Base-by-base conservation (phyloP, 345 rosid species). In the Abelmoschus esculentus region DNA sequence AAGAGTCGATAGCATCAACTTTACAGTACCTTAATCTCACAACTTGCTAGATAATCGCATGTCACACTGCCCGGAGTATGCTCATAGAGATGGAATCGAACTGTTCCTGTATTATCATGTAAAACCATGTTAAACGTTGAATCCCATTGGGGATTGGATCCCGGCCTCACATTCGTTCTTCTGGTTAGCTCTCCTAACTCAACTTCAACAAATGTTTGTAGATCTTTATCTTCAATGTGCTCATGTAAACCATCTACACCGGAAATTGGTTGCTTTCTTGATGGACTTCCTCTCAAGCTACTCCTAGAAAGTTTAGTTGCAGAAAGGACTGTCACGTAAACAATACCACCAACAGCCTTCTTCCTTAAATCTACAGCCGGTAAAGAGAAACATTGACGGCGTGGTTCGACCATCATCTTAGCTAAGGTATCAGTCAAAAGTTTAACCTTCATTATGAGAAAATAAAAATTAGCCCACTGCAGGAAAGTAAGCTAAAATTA, bases 371-470 rank as follows among this genome's bases (percentile, higher is more conserved):
- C 90, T 4, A 78, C 80, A 0, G 93, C 85, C 0, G 99, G 92
- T 78, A 95, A 78, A 29, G 91, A 83, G 73, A 66, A 82, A 81
- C 97, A 91, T 49, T 84, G 89, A 1, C 99, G 88, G 11, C 84
- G 86, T 68, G 99, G 99, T 72, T 95, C 99, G 50, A 95, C 96
- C 99, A 91, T 88, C 60, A 88, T 95, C 85, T 86, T 95, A 70
- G 74, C 90, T 77, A 91, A 77, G 64, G 96, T 85, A 66, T 95
- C 99, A 68, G 87, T 89, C 12, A 88, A 72, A 70, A 95, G 71
- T 71, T 88, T 95, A 32, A 85, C 93, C 99, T 95, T 78, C 71
- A 74, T 18, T 15, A 53, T 46, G 60, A 61, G 40, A 12, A 58
- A 60, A 17, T 22, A 18, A 70, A 44, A 46, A 31, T 62, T 28